Evolutionary conservation across 257 asterid species (phyloP), one percentile per base, ranked within the genome.

Genomic region (Solanum appendiculatum): DNA sequence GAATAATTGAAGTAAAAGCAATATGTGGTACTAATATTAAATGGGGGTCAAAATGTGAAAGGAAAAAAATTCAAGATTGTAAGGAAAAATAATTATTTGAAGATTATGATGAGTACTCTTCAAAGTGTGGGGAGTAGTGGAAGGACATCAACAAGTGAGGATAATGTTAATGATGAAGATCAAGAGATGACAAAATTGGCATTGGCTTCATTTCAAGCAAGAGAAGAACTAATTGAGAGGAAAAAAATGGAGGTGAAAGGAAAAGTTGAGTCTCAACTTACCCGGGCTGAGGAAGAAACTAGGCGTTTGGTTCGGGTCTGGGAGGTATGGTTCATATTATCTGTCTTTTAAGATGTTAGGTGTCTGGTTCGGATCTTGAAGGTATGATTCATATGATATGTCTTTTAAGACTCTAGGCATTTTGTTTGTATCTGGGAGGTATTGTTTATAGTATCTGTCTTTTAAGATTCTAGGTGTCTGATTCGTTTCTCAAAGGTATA

Each of bases 141-240:
- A 37, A 89, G 94, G 81, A 72, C 91, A n/a, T 92, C 96, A 23
- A 78, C 86, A 2, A 95, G 90, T 1, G 92, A 88, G 2, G 85
- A 85, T 9, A 80, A 46, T 48, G 33, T 31, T 31, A 73, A 73
- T 72, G 60, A 46, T 29, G 85, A 93, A 2, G 98, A 93, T 27
- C 93, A 93, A 4, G 98, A 94, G 89, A 93, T 94, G 3, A 88
- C 98, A 2, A 95, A 88, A 37, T 33, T 89, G 78, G 96, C 94
- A 20, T 86, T 94, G 20, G 92, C 96, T 1, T 90, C 95, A 5
- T 91, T 93, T 68, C 95, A 90, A 84, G 98, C 94, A 2, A 89
- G 91, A 87, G 98, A 95, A 90, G 98, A 95, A 87, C 97, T 93
- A 91, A 94, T 95, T 5, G 98, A 95, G 91, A 92, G 93, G 94